phyloP scores from a whole-genome alignment of 129 eudicot genomes.

The Helianthus tuberosus region DNA sequence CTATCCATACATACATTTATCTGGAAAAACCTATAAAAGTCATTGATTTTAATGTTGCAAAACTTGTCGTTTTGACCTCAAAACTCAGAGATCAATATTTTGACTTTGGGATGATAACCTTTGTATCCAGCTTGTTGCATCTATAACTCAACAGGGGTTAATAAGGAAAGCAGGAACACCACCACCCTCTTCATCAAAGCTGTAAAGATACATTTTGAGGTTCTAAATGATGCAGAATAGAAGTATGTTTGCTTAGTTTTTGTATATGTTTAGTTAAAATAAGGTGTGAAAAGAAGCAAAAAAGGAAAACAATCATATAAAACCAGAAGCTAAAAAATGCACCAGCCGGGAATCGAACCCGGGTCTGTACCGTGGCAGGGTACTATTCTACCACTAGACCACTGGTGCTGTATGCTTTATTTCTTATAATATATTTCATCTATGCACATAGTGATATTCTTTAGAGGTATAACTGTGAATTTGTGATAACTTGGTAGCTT shows the following conservation, averaged over 20 bases:
- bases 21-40: too few species aligned
- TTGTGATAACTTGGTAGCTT: too few species aligned
- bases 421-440: too few species aligned
- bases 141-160: conserved; percentile 88
- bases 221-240: not conserved
- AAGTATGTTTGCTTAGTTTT: not conserved
- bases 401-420: conserved; percentile 46
- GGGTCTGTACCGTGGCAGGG: conserved; percentile 86
- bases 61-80: not conserved
- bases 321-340: conserved; percentile 21
- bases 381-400: conserved; percentile 99
- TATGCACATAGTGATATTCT: too few species aligned
- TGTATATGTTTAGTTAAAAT: too few species aligned
- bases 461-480: not conserved
- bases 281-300: not conserved
- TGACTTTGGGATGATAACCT: not conserved
- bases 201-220: conserved; percentile 28
- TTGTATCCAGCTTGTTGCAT: conserved; percentile 76
- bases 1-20: not conserved
- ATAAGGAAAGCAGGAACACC: conserved; percentile 52
- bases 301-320: not conserved
- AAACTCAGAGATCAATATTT: not conserved
- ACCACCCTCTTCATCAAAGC: conserved; percentile 61
- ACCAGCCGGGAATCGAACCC: conserved; percentile 93
- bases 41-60: not conserved